Percentiles rank a stretch among this genome's conserved stretches.
Evolutionary conservation across 257 asterid species (phyloP).

Genomic region (Solanum chiquidenum): DNA sequence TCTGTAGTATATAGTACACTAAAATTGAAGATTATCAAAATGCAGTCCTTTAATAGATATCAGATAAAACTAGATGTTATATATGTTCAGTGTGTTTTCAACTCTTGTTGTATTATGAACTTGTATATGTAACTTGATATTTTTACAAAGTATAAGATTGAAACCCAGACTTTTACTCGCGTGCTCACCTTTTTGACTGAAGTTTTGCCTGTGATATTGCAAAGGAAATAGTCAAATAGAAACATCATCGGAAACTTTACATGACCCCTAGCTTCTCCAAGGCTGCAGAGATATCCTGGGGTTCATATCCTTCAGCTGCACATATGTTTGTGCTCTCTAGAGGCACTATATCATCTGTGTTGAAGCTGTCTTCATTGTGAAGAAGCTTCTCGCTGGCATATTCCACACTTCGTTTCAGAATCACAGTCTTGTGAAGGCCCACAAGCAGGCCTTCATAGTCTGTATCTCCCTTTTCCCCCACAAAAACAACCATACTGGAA

Average conservation of each 20-base stretch:
- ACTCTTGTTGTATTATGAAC: not conserved
- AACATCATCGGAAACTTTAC: conserved; percentile 1
- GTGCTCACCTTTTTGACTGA: not conserved
- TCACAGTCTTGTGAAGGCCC: conserved; percentile 53
- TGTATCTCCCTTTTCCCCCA: conserved; percentile 60
- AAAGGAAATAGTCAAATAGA: not conserved
- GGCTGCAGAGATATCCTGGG: conserved; percentile 34
- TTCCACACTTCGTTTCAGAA: conserved; percentile 38
- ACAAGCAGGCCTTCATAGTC: conserved; percentile 46
- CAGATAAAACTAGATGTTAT: not conserved
- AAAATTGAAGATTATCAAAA: not conserved
- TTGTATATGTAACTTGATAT: not conserved
- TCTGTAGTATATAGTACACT: not conserved
- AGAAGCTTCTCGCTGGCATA: conserved; percentile 31
- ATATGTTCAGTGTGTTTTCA: not conserved
- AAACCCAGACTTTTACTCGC: not conserved
- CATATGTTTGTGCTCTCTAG: conserved; percentile 24
- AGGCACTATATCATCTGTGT: conserved; percentile 20
- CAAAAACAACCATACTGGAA: conserved; percentile 37
- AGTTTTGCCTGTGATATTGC: not conserved
- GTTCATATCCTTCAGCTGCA: conserved; percentile 35
- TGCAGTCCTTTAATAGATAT: not conserved
- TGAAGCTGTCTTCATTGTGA: conserved; percentile 26
- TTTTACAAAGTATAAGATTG: not conserved
- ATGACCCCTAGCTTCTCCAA: conserved; percentile 26